A percentile compares a stretch with the other conserved stretches of the same genome.
Conservation (phyloP, 2,329 filamentous ascomycete species). For the Pleoardoris graminearum region DNA sequence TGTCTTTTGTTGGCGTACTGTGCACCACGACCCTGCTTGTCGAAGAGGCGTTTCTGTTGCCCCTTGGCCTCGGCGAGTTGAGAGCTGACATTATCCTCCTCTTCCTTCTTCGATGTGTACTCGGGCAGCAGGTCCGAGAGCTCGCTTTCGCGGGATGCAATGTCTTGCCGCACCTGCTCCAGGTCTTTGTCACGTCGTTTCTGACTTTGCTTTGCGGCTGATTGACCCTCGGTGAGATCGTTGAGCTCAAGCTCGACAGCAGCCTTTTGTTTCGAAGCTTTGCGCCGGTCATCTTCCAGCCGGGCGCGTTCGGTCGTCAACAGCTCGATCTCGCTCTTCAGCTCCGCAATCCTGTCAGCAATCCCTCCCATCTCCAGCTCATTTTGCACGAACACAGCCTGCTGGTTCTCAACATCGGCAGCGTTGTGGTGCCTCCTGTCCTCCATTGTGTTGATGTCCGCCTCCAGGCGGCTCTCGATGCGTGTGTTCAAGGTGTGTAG, state of each 20-base stretch:
- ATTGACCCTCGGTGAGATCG: slow-evolving; percentile 79
- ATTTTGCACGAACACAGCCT: slow-evolving; percentile 73
- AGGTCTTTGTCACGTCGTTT: slow-evolving; percentile 73
- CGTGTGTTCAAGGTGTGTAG: slow-evolving; percentile 94
- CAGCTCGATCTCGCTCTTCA: slow-evolving; percentile 82
- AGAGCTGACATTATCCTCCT: slow-evolving; percentile 71
- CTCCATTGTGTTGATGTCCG: slow-evolving; percentile 80
- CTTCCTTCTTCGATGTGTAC: slow-evolving; percentile 71
- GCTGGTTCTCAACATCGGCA: slow-evolving; percentile 80
- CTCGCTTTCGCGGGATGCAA: slow-evolving; percentile 75
- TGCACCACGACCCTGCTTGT: slow-evolving; percentile 86
- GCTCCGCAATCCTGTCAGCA: slow-evolving; percentile 75
- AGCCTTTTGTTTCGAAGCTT: slow-evolving; percentile 76
- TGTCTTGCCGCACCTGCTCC: slow-evolving; percentile 71
- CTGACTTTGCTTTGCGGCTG: slow-evolving; percentile 72
- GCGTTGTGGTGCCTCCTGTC: slow-evolving; percentile 78
- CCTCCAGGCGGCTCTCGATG: slow-evolving; percentile 78
- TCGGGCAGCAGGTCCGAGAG: slow-evolving; percentile 74
- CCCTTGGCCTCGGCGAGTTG: slow-evolving; percentile 77
- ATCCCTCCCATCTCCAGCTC: slow-evolving; percentile 79
- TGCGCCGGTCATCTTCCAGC: slow-evolving; percentile 85
- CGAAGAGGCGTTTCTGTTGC: slow-evolving; percentile 76
- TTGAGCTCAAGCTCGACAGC: slow-evolving; percentile 86
- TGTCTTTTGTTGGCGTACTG: slow-evolving; percentile 88
- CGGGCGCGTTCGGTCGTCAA: slow-evolving; percentile 83